Evolutionary conservation across 108 stramenopile genomes (phyloP), one percentile per base, ranked within the genome.

Genomic region (Skeletonema potamos): DNA sequence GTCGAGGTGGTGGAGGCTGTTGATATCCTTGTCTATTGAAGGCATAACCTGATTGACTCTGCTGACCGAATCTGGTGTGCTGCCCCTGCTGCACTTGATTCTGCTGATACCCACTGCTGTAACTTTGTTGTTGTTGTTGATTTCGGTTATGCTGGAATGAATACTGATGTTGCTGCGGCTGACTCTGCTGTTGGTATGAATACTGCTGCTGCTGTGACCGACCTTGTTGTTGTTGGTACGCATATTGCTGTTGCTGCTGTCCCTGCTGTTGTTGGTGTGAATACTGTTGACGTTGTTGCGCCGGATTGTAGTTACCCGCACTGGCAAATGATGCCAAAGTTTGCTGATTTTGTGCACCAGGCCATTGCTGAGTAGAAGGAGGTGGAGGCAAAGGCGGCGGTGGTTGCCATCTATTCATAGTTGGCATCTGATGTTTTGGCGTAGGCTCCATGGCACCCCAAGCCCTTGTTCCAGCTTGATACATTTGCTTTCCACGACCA

Each of bases 401-500:
- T 58, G 79, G 41, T 37, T 81, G 71, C 79, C 83, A 81, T 28
- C 75, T 79, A 82, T 89, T 64, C 54, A 68, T 64, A 27, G 72
- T 66, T 56, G 77, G 74, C 63, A 81, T 46, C 29, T 83, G 73
- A 39, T 81, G 76, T 69, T 91, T 94, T 37, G 86, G 86, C 18
- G 82, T 81, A 13, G 92, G 92, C 67, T 91, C 92, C 87, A 91
- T 90, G 11, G 92, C 79, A 34, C 92, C 92, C 92, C 92, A 94
- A 7, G 90, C 64, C 64, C 92, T 71, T 17, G 90, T 94, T 17
- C 92, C 92, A 34, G 92, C 85, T 79, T 94, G 87, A 64, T 91
- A 59, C 92, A 94, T 91, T 54, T 94, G 85, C 57, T 81, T 65
- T 18, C 90, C 90, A 41, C 92, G 79, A 22, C 92, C 92, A 17